A percentile compares a stretch with the other conserved stretches of the same genome.
Conservation (phyloP, 352 stramenopile species). For the Bremia lactucae region DNA sequence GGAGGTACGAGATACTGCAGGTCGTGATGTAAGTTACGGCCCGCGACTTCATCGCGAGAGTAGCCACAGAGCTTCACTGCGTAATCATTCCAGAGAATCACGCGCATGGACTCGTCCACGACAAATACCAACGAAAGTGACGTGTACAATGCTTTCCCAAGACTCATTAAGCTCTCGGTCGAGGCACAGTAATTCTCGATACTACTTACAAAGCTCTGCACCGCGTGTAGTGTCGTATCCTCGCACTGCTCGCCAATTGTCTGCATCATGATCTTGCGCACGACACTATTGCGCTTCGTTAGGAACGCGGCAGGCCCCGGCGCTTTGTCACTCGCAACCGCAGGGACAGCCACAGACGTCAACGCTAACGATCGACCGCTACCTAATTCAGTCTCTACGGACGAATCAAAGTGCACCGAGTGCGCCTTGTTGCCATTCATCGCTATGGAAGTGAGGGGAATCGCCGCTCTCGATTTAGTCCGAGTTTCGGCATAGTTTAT, state of each 20-base stretch:
- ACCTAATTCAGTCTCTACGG: constrained; percentile 39
- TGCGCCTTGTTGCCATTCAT: constrained; percentile 52
- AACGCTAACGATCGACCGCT: constrained; percentile 28
- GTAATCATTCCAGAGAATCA: constrained; percentile 80
- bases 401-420: constrained; percentile 63
- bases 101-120: constrained; percentile 73
- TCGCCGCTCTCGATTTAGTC: too few species aligned
- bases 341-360: background rate
- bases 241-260: constrained; percentile 70
- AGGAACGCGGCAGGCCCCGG: background rate
- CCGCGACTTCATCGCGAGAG: constrained; percentile 71
- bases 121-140: constrained; percentile 69
- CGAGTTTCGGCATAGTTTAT: constrained; percentile 7
- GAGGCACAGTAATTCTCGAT: constrained; percentile 69
- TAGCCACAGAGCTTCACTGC: constrained; percentile 67
- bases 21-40: constrained; percentile 58
- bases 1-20: constrained; percentile 59
- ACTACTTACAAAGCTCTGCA: constrained; percentile 63
- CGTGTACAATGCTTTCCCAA: constrained; percentile 79
- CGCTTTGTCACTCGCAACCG: background rate
- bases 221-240: constrained; percentile 45
- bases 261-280: constrained; percentile 69
- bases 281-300: constrained; percentile 30
- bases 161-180: constrained; percentile 64
- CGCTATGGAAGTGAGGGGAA: background rate